Base-by-base conservation (phyloP, 495 filamentous ascomycete species). In the Trichoderma orchidacearum region DNA sequence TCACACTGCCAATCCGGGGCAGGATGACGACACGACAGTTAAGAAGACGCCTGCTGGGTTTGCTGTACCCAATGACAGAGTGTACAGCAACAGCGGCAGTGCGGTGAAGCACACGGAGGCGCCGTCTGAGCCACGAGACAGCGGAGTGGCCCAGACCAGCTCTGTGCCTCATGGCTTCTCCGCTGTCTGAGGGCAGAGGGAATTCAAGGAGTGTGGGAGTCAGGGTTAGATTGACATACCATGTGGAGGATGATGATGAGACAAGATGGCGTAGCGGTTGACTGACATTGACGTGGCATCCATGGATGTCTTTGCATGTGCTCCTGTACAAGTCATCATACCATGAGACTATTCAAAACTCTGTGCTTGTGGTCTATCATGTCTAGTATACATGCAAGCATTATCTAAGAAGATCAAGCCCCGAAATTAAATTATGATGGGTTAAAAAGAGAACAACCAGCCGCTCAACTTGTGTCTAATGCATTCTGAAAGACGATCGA, bases 1-100 rank as follows among this genome's bases (percentile, higher is more conserved):
- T 64, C 77, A 87, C 64, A 78, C 75, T 12, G 83, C 81, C 58
- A 90, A 88, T 15, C 57, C 57, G 7, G 51, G 48, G 11, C 51
- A 54, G 18, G 57, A 58, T 29, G 51, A 48, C 18, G 41, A 48
- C 15, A 48, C 8, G 9, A 27, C 18, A 3, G 41, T 27, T 2
- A 48, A 48, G 41, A 48, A 48, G 41, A 48, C 8, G 8, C 18
- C 41, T 3, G 41, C 41, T 13, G 41, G 41, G 8, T 13, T 48
- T 27, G 3, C 18, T 27, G 3, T 48, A 0, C 4, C 41, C 3
- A 48, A 48, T 27, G 41, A 48, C 41, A 7, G 41, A 2, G 21
- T 25, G 41, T 48, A 8, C 21, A 11, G 41, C 21, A 48, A 23
- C 15, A 21, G 17, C 15, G 27, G 18, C 7, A 11, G 27, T 3